Evolutionary conservation across 2,329 filamentous ascomycete species (phyloP).

Genomic region (Exophiala bonariae): DNA sequence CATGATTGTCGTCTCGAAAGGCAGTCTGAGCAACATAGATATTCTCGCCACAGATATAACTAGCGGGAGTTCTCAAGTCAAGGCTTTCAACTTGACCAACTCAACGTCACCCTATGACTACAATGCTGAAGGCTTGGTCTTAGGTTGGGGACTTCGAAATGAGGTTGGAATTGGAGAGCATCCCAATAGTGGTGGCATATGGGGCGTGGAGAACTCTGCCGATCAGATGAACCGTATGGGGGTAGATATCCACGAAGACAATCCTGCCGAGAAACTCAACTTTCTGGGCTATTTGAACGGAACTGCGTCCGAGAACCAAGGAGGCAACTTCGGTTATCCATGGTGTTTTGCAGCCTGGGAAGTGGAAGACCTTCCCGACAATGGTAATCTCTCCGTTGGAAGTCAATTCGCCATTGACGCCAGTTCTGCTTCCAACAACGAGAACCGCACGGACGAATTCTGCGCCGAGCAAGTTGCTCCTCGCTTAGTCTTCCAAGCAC

Average conservation of each 20-base stretch:
- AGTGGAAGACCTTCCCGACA: slow-evolving; percentile 50
- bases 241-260: slow-evolving; percentile 65
- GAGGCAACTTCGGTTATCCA: slow-evolving; percentile 67
- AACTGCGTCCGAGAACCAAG: slow-evolving; percentile 42
- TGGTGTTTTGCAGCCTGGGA: slow-evolving; percentile 68
- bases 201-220: slow-evolving; percentile 68
- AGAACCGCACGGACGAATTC: slow-evolving; percentile 45
- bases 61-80: slow-evolving; percentile 67
- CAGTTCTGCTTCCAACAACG: slow-evolving; percentile 41
- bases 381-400: slow-evolving; percentile 44
- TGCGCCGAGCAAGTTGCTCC: slow-evolving; percentile 46
- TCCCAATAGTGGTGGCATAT: slow-evolving; percentile 50
- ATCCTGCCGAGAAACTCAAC: slow-evolving; percentile 74
- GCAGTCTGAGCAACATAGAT: slow-evolving; percentile 66
- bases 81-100: slow-evolving; percentile 57
- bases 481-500: slow-evolving; percentile 62
- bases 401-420: slow-evolving; percentile 50
- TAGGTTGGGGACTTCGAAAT: slow-evolving; percentile 71
- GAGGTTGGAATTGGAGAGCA: slow-evolving; percentile 65
- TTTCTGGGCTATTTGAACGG: slow-evolving; percentile 64
- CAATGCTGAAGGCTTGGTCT: slow-evolving; percentile 51
- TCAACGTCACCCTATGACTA: slow-evolving; percentile 44
- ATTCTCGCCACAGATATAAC: slow-evolving; percentile 47
- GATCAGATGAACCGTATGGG: slow-evolving; percentile 62
- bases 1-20: slow-evolving; percentile 65